Evolutionary conservation across 345 rosid genomes (phyloP).

Genomic region (Erucastrum elatum): DNA sequence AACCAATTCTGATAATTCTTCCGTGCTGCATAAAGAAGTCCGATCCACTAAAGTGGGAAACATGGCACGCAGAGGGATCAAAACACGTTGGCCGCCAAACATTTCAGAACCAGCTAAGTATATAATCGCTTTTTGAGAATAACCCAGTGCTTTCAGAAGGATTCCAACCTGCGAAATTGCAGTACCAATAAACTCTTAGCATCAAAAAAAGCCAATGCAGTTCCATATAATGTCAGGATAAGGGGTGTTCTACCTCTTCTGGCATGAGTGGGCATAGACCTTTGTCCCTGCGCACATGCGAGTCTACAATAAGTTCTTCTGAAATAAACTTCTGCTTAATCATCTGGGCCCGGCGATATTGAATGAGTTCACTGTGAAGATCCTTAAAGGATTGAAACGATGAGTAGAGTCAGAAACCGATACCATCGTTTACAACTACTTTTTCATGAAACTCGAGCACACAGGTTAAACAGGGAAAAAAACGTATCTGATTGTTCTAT

Average conservation of each 20-base stretch:
- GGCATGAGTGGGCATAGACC: slow-evolving; percentile 98
- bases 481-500: slow-evolving; percentile 9
- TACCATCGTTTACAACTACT: slow-evolving; percentile 1
- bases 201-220: slow-evolving; percentile 24
- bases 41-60: slow-evolving; percentile 73
- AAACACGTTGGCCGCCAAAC: slow-evolving; percentile 91
- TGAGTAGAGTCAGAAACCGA: slow-evolving; percentile 33
- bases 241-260: slow-evolving; percentile 66
- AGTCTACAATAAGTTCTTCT: slow-evolving; percentile 63
- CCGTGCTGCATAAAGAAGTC: slow-evolving; percentile 72
- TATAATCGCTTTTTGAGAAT: slow-evolving; percentile 76
- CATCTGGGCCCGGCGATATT: slow-evolving; percentile 84
- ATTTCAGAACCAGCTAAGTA: slow-evolving; percentile 92
- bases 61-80: slow-evolving; percentile 92
- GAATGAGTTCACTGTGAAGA: slow-evolving; percentile 92
- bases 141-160: slow-evolving; percentile 89
- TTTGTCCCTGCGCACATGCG: slow-evolving; percentile 67
- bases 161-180: slow-evolving; percentile 81
- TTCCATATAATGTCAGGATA: slow-evolving; percentile 14
- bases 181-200: slow-evolving; percentile 15
- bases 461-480: slow-evolving; percentile 10
- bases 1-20: slow-evolving; percentile 68
- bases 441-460: slow-evolving; percentile 24
- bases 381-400: slow-evolving; percentile 53
- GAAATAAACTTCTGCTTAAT: slow-evolving; percentile 72